phyloP scores from a whole-genome alignment of 208 protist species.

The Trypanosoma avium region DNA sequence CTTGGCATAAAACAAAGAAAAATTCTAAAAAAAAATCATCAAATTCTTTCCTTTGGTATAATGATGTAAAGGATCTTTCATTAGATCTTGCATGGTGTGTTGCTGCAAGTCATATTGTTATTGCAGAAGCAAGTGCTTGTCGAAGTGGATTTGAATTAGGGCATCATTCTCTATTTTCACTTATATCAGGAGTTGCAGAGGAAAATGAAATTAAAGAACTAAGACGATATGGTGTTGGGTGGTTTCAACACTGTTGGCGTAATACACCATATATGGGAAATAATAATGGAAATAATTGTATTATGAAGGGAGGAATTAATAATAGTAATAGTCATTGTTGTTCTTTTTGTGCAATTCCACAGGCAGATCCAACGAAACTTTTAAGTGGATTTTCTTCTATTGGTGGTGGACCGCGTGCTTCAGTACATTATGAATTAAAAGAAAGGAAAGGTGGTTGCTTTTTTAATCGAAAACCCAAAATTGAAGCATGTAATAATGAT shows the following conservation, averaged over 20 bases:
- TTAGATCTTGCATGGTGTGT: constrained; percentile 31
- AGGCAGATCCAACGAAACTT: constrained; percentile 18
- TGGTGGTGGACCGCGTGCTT: constrained; percentile 15
- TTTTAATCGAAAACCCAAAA: background rate
- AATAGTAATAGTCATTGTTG: background rate
- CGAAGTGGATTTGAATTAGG: constrained; percentile 3
- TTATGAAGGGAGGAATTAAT: background rate
- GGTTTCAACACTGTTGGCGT: constrained; percentile 32
- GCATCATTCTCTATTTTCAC: constrained; percentile 21
- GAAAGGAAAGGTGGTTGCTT: constrained; percentile 1
- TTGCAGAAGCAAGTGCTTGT: constrained; percentile 18
- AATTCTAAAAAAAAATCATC: background rate
- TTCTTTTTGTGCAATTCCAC: background rate
- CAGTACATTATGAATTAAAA: constrained; percentile 8
- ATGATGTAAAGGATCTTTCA: constrained; percentile 16
- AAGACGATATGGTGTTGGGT: constrained; percentile 22
- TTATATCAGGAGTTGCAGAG: background rate
- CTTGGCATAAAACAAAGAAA: background rate
- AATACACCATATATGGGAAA: background rate
- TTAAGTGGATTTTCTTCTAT: constrained; percentile 16
- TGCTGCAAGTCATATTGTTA: constrained; percentile 30
- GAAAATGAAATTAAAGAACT: background rate
- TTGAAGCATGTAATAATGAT: background rate
- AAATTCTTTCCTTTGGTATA: constrained; percentile 20
- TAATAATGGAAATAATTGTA: background rate